Base-by-base conservation (phyloP, 768 basidiomycete genomes). In the Trametes punicea region DNA sequence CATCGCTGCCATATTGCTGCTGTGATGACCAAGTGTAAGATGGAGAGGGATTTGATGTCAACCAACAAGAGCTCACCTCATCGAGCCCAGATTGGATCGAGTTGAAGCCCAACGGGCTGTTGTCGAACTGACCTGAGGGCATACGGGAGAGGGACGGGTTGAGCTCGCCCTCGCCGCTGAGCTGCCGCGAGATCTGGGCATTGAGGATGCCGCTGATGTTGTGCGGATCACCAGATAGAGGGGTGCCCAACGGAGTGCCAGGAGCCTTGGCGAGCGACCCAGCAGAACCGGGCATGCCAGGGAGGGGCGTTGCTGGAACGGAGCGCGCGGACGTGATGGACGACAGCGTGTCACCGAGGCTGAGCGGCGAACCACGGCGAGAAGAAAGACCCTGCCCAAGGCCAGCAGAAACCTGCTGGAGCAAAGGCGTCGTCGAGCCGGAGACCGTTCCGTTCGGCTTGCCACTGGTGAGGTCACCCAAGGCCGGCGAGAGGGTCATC, bases 231-330 rank as follows among this genome's bases (percentile, higher is more conserved):
- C 59, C 59, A 9, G 62, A 59, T 2, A 60, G 49, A 79, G 81
- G 34, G n/a, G 81, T 81, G 31, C 81, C 84, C 31, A 81, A 76
- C 16, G 90, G 88, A 13, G 79, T 85, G 33, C 81, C 84, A 6
- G 87, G 85, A 4, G 84, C 79, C 73, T 87, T 88, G 60, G 84
- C 65, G 40, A 87, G 69, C 67, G 80, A 78, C 10, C 74, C 64
- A 4, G 60, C 65, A 38, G 75, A 76, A 40, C 75, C 77, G 13
- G 82, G 62, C n/a, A 85, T 71, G 9, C 80, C 81, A 8, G 73
- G 73, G 6, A 90, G 70, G 20, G 90, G 90, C 3, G 90, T 92
- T 1, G 88, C 89, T 45, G 90, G 90, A 20, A 93, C 90, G 36
- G 90, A 93, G 54, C 90, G 86, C 29, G 87, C 80, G 16, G 82